A percentile compares a stretch with the other conserved stretches of the same genome.
These are phyloP conservation scores for Diutina pseudorugosa DNA, from an alignment of 1,139 yeast genomes.

Conservation along the genomic window DNA sequence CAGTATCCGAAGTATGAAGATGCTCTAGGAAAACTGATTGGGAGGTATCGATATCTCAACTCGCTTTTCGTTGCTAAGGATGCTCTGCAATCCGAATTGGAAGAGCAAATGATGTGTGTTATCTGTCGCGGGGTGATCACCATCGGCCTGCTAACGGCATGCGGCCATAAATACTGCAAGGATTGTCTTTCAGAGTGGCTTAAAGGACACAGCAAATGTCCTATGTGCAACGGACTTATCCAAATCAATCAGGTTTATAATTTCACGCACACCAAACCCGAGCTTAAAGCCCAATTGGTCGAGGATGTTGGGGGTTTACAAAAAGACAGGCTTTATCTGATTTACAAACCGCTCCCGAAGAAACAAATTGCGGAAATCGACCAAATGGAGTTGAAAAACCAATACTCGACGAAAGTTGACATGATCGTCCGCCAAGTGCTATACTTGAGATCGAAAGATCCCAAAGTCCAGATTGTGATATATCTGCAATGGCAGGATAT, in stretches of 20 bases:
- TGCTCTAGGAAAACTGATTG: not conserved
- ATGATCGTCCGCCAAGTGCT: constrained; percentile 63
- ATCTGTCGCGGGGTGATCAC: constrained; percentile 65
- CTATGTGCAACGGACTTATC: constrained; percentile 56
- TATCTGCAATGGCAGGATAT: constrained; percentile 86
- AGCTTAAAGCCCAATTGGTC: constrained; percentile 36
- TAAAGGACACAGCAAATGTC: constrained; percentile 43
- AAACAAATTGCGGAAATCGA: constrained; percentile 32
- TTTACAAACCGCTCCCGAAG: constrained; percentile 38
- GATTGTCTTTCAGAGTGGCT: constrained; percentile 72
- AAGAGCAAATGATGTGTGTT: constrained; percentile 44
- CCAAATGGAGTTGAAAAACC: constrained; percentile 25
- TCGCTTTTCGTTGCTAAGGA: constrained; percentile 13
- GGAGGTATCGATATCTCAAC: constrained; percentile 2
- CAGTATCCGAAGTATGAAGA: not conserved
- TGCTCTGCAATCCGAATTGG: constrained; percentile 12
- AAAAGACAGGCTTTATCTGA: constrained; percentile 9
- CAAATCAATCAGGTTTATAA: constrained; percentile 38
- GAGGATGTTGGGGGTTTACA: constrained; percentile 12
- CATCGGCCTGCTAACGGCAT: constrained; percentile 67
- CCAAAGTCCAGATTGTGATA: constrained; percentile 64
- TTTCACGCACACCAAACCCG: constrained; percentile 39
- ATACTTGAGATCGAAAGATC: constrained; percentile 46
- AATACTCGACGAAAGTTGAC: constrained; percentile 79
- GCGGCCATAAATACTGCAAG: constrained; percentile 85